Evolutionary conservation across 2,329 filamentous ascomycete genomes (phyloP).

Genomic region (Gnomoniopsis smithogilvyi): DNA sequence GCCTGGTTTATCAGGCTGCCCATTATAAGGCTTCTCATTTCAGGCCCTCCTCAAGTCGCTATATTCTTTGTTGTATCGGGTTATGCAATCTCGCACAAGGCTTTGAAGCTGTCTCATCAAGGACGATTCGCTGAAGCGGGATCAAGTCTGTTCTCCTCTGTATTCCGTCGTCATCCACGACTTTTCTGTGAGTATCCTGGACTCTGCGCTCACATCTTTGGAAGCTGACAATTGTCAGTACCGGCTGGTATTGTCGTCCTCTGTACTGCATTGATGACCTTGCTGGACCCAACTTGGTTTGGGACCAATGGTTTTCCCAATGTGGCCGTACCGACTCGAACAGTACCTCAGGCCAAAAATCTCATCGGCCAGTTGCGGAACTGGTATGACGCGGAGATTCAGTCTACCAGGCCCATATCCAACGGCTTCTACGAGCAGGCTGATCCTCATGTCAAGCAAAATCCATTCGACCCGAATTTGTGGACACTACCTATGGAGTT

Average conservation of each 20-base stretch:
- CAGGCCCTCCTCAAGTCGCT: constrained; percentile 28
- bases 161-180: constrained; percentile 26
- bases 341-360: constrained; percentile 17
- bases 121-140: constrained; percentile 21
- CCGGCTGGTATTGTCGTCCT: constrained; percentile 23
- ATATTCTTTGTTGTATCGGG: constrained; percentile 38
- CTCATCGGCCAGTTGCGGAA: constrained; percentile 22
- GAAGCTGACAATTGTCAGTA: not conserved
- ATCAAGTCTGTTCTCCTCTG: constrained; percentile 24
- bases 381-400: constrained; percentile 12
- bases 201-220: not conserved
- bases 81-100: constrained; percentile 35
- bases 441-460: not conserved
- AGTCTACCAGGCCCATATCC: constrained; percentile 20
- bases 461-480: constrained; percentile 30
- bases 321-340: constrained; percentile 19
- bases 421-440: constrained; percentile 9
- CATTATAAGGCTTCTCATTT: constrained; percentile 28
- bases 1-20: constrained; percentile 24
- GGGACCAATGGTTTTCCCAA: constrained; percentile 18
- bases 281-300: constrained; percentile 18
- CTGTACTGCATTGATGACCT: constrained; percentile 9
- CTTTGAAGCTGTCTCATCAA: constrained; percentile 27
- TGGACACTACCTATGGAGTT: constrained; percentile 38
- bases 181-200: constrained; percentile 19